Conservation (phyloP, 345 rosid genomes). For the Sisymbrium irio region DNA sequence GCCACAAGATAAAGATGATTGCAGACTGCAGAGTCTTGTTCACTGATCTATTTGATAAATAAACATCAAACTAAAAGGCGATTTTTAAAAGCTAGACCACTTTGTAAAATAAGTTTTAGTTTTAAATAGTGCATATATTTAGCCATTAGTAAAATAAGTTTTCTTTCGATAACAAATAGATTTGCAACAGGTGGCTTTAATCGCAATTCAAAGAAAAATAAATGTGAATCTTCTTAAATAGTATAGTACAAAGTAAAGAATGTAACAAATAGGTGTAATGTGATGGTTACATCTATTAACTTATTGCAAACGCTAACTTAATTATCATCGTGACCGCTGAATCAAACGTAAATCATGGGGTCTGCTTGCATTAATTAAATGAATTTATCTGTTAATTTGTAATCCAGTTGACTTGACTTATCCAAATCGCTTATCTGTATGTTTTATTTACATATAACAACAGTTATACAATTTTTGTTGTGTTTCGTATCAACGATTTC, state of each 20-base stretch:
- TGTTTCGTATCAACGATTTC: background rate
- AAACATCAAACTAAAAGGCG: slow-evolving; percentile 24
- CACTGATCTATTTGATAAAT: slow-evolving; percentile 29
- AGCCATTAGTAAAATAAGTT: background rate
- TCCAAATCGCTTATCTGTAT: slow-evolving; percentile 1
- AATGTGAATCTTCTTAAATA: background rate
- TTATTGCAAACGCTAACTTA: slow-evolving; percentile 19
- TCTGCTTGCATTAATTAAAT: slow-evolving; percentile 12
- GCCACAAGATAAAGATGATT: slow-evolving; percentile 37
- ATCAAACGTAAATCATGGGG: slow-evolving; percentile 28
- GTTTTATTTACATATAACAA: background rate
- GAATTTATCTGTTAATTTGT: slow-evolving; percentile 18
- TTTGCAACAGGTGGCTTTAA: slow-evolving; percentile 4
- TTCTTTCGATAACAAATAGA: background rate
- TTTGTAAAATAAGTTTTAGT: background rate
- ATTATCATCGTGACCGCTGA: slow-evolving; percentile 21
- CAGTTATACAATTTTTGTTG: background rate
- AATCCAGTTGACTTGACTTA: slow-evolving; percentile 31
- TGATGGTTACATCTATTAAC: slow-evolving; percentile 33
- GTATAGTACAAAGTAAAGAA: background rate
- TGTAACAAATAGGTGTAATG: background rate
- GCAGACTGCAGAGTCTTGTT: slow-evolving; percentile 28
- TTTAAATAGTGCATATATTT: background rate
- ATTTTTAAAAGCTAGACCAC: slow-evolving; percentile 21
- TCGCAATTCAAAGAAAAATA: background rate